Conservation (phyloP, 2,329 filamentous ascomycete genomes). For the Fusarium sororula region DNA sequence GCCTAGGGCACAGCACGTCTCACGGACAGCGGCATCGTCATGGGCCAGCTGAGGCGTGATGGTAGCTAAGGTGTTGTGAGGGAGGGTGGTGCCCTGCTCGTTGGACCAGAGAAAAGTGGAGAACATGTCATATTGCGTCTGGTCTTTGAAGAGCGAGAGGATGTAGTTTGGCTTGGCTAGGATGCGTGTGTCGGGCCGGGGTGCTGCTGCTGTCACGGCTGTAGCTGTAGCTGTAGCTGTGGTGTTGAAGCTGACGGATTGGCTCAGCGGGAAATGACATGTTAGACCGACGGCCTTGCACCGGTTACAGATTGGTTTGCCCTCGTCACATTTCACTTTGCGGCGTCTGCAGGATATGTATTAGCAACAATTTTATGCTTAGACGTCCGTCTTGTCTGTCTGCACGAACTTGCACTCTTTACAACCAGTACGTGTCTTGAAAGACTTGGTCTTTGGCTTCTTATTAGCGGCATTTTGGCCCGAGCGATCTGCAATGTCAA, state of each 20-base stretch:
- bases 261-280: slow-evolving; percentile 24
- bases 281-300: slow-evolving; percentile 19
- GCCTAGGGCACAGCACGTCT: slow-evolving; percentile 35
- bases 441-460: slow-evolving; percentile 22
- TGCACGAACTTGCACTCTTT: slow-evolving; percentile 36
- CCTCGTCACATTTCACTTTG: slow-evolving; percentile 40
- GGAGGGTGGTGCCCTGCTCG: slow-evolving; percentile 28
- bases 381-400: neutral
- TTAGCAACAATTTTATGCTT: neutral
- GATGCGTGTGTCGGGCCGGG: slow-evolving; percentile 21
- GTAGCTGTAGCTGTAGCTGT: neutral
- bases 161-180: slow-evolving; percentile 20
- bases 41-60: slow-evolving; percentile 36
- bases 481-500: slow-evolving; percentile 16
- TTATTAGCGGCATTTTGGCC: neutral
- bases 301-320: slow-evolving; percentile 26
- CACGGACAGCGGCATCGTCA: slow-evolving; percentile 22
- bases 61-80: slow-evolving; percentile 27
- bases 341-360: slow-evolving; percentile 27
- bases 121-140: slow-evolving; percentile 38
- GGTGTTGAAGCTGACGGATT: neutral
- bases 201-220: neutral
- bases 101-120: slow-evolving; percentile 30
- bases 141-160: slow-evolving; percentile 28
- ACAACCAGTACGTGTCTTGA: slow-evolving; percentile 35